Base-by-base conservation (phyloP, 345 rosid species). In the Euphorbia peplus region DNA sequence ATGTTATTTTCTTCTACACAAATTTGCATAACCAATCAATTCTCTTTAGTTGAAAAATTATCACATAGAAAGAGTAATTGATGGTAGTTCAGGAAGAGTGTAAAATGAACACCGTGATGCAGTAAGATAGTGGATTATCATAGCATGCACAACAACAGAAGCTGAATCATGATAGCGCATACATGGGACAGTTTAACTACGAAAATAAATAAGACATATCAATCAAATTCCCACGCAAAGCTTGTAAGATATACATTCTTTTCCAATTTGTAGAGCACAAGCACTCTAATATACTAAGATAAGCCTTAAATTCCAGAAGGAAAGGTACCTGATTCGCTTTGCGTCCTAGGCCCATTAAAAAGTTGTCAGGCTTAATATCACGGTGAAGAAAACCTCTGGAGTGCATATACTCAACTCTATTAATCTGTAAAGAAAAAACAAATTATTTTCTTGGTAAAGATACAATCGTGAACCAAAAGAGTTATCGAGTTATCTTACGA, bases 331-430 rank as follows among this genome's bases (percentile, higher is more conserved):
- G 92, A 80, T 90, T 88, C 30, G 92, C 92, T 75, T 86, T 88
- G 82, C 92, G 91, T 26, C 95, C 96, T 26, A 90, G 78, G 50
- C 96, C 96, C 96, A 90, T 85, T 55, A 90, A 80, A 66, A 90
- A 90, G 72, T 90, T 90, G 72, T 88, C 96, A 75, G 96, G 96
- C 81, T 90, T 90, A 66, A 90, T 90, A 72, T 90, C 93, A 70
- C 96, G 93, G 70, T 90, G 96, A 80, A 90, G 90, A 73, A 90
- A 88, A 63, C 90, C 90, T 67, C 88, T 84, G 46, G 80, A 83
- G 76, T 90, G 96, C 90, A 90, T 85, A 74, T 69, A 86, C 56
- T 88, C 96, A 67, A 90, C 90, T 73, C 96, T 86, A 74, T 84
- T 88, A 77, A 90, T 88, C 96, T 90, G 83, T 70, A 76, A 16